Evolutionary conservation across 768 basidiomycete genomes (phyloP).

Genomic region (Rickenella mellea): DNA sequence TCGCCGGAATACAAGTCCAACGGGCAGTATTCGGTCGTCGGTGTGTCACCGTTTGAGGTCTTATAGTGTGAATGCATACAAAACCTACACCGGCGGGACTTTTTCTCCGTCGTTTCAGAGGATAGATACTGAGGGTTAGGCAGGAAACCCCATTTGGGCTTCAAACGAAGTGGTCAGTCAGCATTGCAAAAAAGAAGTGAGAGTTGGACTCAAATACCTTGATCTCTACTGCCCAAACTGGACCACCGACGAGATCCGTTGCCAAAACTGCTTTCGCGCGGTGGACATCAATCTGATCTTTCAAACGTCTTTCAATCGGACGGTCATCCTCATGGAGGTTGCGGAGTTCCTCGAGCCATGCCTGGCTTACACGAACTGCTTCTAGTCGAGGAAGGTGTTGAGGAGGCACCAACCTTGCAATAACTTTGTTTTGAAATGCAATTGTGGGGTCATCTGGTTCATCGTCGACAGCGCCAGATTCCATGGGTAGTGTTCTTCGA

Average conservation of each 20-base stretch:
- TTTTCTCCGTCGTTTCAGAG: slow-evolving; percentile 41
- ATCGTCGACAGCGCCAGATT: slow-evolving; percentile 20
- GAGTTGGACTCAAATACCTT: slow-evolving; percentile 50
- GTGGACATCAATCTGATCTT: slow-evolving; percentile 49
- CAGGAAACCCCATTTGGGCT: slow-evolving; percentile 98
- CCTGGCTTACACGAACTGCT: slow-evolving; percentile 30
- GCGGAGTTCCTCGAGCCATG: slow-evolving; percentile 56
- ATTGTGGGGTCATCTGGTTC: slow-evolving; percentile 31
- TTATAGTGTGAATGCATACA: slow-evolving; percentile 76
- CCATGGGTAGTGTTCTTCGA: slow-evolving; percentile 31
- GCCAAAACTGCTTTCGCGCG: slow-evolving; percentile 59
- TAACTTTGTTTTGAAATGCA: slow-evolving; percentile 54
- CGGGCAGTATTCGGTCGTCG: slow-evolving; percentile 63
- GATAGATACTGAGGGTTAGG: slow-evolving; percentile 59
- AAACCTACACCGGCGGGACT: slow-evolving; percentile 74
- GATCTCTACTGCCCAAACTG: slow-evolving; percentile 74
- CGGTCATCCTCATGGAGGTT: slow-evolving; percentile 37
- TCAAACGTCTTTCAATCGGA: slow-evolving; percentile 43
- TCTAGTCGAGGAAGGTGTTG: slow-evolving; percentile 50
- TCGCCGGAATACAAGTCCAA: slow-evolving; percentile 82
- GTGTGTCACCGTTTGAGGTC: slow-evolving; percentile 25
- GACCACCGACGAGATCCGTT: slow-evolving; percentile 65
- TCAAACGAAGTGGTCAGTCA: slow-evolving; percentile 2
- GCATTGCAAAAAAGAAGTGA: not conserved
- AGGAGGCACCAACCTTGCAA: slow-evolving; percentile 54